These are phyloP conservation scores for Raddia guianensis DNA, from an alignment of 176 grass and related monocot genomes.

Conservation along the genomic window DNA sequence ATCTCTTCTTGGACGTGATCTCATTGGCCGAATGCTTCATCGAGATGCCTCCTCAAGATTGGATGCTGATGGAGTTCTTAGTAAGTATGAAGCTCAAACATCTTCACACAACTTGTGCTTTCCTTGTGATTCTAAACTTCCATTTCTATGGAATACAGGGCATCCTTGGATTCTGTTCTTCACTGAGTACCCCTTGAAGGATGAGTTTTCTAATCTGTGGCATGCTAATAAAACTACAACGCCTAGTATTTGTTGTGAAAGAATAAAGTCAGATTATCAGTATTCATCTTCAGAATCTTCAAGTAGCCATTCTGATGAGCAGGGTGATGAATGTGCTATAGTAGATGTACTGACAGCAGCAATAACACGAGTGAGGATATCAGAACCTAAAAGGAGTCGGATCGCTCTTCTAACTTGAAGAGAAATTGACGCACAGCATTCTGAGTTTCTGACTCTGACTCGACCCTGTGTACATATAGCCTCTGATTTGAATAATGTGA, in stretches of 20 bases:
- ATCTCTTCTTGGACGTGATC: constrained; percentile 54
- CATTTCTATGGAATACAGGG: constrained; percentile 43
- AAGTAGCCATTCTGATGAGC: constrained; percentile 35
- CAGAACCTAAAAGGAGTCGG: constrained; percentile 56
- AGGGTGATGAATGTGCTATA: constrained; percentile 31
- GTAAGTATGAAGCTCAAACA: constrained; percentile 28
- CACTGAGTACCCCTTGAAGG: constrained; percentile 36
- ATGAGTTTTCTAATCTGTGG: constrained; percentile 25
- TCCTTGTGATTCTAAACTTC: neutral
- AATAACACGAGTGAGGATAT: constrained; percentile 29
- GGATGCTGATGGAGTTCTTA: constrained; percentile 49
- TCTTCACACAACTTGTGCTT: neutral
- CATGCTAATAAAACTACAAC: constrained; percentile 19
- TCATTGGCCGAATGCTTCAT: constrained; percentile 61
- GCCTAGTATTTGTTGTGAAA: constrained; percentile 19
- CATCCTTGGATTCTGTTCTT: constrained; percentile 62
- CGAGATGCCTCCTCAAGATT: constrained; percentile 55
- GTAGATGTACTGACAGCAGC: constrained; percentile 52
- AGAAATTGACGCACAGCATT: constrained; percentile 48
- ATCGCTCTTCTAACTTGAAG: constrained; percentile 43
- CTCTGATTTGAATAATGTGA: constrained; percentile 16
- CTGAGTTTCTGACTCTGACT: constrained; percentile 30
- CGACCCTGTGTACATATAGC: neutral
- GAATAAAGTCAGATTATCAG: neutral
- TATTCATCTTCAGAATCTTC: constrained; percentile 25